phyloP scores from a whole-genome alignment of 1,284 basidiomycete species.

The Rhodotorula sp. region DNA sequence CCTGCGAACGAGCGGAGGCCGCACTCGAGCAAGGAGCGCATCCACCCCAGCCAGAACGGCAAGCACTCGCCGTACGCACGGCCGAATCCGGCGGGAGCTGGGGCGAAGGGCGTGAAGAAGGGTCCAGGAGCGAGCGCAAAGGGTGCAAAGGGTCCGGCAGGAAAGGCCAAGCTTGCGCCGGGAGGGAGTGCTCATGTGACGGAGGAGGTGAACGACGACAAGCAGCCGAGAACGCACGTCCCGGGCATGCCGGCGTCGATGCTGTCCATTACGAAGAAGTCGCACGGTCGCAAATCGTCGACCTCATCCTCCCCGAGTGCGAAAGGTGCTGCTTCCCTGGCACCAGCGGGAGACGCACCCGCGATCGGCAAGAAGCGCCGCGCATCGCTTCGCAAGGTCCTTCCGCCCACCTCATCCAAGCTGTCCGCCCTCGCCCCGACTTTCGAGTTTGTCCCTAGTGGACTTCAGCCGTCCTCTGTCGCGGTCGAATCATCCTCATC shows the following conservation, averaged over 20 bases:
- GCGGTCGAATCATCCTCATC: neutral
- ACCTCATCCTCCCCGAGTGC: neutral
- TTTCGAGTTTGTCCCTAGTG: conserved; percentile 33
- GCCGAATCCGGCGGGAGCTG: conserved; percentile 1
- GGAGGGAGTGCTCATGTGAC: neutral
- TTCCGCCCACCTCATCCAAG: conserved; percentile 12
- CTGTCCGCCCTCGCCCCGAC: conserved; percentile 35
- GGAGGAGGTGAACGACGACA: neutral
- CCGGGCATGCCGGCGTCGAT: conserved; percentile 28
- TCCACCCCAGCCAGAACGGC: conserved; percentile 9
- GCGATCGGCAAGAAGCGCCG: conserved; percentile 22
- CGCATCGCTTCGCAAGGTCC: conserved; percentile 6
- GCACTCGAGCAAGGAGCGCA: neutral
- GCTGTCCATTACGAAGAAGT: conserved; percentile 20
- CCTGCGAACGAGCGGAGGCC: neutral
- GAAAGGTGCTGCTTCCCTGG: no score
- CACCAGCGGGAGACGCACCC: conserved; percentile 7
- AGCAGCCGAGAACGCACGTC: neutral
- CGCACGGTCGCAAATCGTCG: conserved; percentile 5
- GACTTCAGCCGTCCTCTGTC: neutral
- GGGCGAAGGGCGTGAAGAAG: neutral
- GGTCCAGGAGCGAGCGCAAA: neutral
- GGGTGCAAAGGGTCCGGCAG: neutral
- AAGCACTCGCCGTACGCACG: conserved; percentile 27
- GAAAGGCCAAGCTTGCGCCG: neutral